Conservation (phyloP, 352 stramenopile genomes). For the Peronospora tabacina region DNA sequence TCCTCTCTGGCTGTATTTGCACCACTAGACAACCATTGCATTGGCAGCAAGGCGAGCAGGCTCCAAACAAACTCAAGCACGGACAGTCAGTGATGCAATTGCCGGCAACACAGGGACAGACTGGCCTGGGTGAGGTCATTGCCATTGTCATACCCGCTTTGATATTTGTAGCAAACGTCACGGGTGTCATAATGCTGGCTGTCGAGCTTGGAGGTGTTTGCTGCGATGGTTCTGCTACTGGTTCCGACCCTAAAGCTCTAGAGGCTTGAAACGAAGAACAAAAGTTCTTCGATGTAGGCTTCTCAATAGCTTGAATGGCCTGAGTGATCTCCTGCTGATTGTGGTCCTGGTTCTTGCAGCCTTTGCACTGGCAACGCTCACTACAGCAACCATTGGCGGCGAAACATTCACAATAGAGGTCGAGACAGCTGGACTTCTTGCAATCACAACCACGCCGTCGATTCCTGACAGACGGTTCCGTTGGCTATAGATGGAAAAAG, state of each 20-base stretch:
- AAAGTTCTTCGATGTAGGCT: constrained; percentile 42
- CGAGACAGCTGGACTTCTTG: constrained; percentile 95
- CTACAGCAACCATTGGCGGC: constrained; percentile 41
- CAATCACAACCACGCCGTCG: constrained; percentile 86
- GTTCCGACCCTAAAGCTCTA: constrained; percentile 9
- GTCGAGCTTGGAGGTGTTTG: background rate
- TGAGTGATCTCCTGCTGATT: constrained; percentile 51
- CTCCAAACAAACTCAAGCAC: constrained; percentile 36
- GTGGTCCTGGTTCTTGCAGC: constrained; percentile 65
- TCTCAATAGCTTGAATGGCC: constrained; percentile 47
- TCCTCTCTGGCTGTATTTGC: constrained; percentile 32
- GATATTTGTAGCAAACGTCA: constrained; percentile 15
- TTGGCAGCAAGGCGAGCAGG: constrained; percentile 28
- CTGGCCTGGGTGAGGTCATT: constrained; percentile 6
- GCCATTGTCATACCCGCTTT: constrained; percentile 20
- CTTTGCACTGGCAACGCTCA: constrained; percentile 62
- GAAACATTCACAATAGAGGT: constrained; percentile 89
- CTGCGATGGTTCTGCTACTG: constrained; percentile 1
- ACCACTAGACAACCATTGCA: constrained; percentile 42
- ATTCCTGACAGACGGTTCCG: background rate
- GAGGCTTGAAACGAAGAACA: constrained; percentile 25
- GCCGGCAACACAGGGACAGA: constrained; percentile 35
- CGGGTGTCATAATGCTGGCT: background rate
- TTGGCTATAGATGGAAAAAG: constrained; percentile 12
- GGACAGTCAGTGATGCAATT: constrained; percentile 37